These are phyloP conservation scores for Globisporangium splendens DNA, from an alignment of 352 stramenopile species.

Conservation along the genomic window DNA sequence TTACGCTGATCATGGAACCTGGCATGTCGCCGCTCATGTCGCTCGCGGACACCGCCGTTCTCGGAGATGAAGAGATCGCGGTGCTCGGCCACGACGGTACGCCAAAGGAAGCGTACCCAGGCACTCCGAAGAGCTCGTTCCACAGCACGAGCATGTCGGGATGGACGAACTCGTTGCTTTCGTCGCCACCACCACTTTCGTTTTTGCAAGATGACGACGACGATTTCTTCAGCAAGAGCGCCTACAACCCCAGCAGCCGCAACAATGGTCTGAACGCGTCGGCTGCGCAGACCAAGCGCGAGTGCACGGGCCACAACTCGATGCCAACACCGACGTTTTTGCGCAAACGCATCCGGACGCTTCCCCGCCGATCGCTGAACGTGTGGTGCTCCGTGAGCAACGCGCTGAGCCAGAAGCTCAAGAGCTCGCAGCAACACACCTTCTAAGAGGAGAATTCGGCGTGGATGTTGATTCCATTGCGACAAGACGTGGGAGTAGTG, in stretches of 20 bases:
- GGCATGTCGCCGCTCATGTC: not conserved
- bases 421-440: not conserved
- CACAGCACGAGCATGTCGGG: slow-evolving; percentile 6
- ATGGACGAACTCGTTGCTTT: slow-evolving; percentile 2
- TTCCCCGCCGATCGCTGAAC: slow-evolving; percentile 7
- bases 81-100: slow-evolving; percentile 10
- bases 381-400: slow-evolving; percentile 2
- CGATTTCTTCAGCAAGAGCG: not conserved
- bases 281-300: not conserved
- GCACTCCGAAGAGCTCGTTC: slow-evolving; percentile 8
- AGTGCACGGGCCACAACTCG: slow-evolving; percentile 4
- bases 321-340: slow-evolving; percentile 7
- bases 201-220: slow-evolving; percentile 7
- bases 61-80: slow-evolving; percentile 2
- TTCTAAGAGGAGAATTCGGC: too few relatives aligned
- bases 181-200: not conserved
- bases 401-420: slow-evolving; percentile 5
- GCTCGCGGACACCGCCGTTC: slow-evolving; percentile 1
- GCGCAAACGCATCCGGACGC: slow-evolving; percentile 4
- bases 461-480: too few relatives aligned
- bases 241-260: not conserved
- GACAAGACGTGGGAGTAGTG: too few relatives aligned
- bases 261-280: too few relatives aligned
- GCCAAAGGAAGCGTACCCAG: slow-evolving; percentile 12
- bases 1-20: slow-evolving; percentile 2